phyloP scores from a whole-genome alignment of 768 basidiomycete species.

The Mrakia gelida region DNA sequence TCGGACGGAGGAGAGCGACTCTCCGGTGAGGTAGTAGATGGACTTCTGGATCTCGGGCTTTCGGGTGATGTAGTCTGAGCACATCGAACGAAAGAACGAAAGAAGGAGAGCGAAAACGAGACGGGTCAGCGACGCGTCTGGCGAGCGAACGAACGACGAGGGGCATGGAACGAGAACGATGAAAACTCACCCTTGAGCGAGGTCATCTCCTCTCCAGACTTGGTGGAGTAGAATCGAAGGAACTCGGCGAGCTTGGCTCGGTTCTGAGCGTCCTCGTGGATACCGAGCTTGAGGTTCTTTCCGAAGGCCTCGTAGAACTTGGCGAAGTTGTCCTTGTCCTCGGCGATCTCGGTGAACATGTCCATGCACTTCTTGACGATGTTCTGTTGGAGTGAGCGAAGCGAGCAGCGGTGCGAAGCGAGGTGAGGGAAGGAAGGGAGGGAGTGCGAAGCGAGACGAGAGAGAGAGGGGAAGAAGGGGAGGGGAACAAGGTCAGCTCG shows the following conservation, averaged over 20 bases:
- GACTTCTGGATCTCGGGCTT: conserved; percentile 99
- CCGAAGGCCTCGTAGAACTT: conserved; percentile 99
- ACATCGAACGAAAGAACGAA: neutral
- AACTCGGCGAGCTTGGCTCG: conserved; percentile 98
- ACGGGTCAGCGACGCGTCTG: too few species aligned
- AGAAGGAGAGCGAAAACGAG: neutral
- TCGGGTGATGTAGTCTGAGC: conserved; percentile 91
- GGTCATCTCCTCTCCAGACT: conserved; percentile 79
- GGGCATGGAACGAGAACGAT: too few species aligned
- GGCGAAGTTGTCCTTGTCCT: conserved; percentile 88
- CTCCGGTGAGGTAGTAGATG: conserved; percentile 98
- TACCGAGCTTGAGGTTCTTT: conserved; percentile 98
- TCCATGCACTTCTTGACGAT: conserved; percentile 61
- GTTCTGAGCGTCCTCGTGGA: conserved; percentile 98
- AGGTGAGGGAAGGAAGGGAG: neutral
- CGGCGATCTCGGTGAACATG: conserved; percentile 88
- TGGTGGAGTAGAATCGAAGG: conserved; percentile 97
- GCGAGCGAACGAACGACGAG: too few species aligned
- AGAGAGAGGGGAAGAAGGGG: too few species aligned
- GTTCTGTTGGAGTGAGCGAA: conserved; percentile 13
- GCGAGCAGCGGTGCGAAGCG: neutral
- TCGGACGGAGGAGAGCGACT: conserved; percentile 81
- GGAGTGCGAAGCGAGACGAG: too few species aligned
- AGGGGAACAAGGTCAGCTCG: too few species aligned
- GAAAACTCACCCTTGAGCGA: conserved; percentile 78